These are phyloP conservation scores for Rhododendron henanense DNA, from an alignment of 148 eudicot species.

Conservation along the genomic window DNA sequence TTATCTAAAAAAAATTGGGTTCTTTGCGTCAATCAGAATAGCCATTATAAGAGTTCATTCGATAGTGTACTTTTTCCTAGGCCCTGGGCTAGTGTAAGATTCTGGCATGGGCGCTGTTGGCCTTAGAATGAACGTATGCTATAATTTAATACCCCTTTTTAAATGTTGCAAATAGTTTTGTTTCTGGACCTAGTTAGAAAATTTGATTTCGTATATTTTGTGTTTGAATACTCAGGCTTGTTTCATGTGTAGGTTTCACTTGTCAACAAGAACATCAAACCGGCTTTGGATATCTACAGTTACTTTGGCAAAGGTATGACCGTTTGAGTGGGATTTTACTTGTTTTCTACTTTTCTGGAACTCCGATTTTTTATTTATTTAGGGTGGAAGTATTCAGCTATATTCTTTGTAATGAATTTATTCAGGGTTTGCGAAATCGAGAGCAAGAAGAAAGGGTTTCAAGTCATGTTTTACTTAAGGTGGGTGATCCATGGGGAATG, in stretches of 20 bases:
- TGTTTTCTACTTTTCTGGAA: neutral
- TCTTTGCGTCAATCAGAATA: neutral
- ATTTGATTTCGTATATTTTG: neutral
- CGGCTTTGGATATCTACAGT: slow-evolving; percentile 62
- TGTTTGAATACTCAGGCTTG: neutral
- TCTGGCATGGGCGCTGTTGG: neutral
- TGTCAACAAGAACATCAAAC: slow-evolving; percentile 81
- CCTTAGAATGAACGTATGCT: neutral
- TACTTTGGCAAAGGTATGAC: slow-evolving; percentile 73
- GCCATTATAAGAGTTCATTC: neutral
- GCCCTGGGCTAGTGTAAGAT: neutral
- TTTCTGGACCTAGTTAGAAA: neutral
- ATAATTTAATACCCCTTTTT: neutral
- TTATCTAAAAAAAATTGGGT: neutral
- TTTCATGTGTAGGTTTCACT: slow-evolving; percentile 59
- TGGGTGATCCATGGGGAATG: slow-evolving; percentile 18
- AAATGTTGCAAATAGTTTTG: neutral
- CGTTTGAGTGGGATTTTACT: neutral
- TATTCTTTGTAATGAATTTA: slow-evolving; percentile 8
- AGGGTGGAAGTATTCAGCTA: neutral
- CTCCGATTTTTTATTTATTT: neutral
- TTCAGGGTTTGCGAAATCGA: slow-evolving; percentile 84
- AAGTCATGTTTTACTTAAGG: slow-evolving; percentile 79
- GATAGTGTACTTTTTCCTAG: neutral
- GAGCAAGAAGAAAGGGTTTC: slow-evolving; percentile 90